Base-by-base conservation (phyloP, 1,139 yeast genomes). In the Taphrina flavorubra region DNA sequence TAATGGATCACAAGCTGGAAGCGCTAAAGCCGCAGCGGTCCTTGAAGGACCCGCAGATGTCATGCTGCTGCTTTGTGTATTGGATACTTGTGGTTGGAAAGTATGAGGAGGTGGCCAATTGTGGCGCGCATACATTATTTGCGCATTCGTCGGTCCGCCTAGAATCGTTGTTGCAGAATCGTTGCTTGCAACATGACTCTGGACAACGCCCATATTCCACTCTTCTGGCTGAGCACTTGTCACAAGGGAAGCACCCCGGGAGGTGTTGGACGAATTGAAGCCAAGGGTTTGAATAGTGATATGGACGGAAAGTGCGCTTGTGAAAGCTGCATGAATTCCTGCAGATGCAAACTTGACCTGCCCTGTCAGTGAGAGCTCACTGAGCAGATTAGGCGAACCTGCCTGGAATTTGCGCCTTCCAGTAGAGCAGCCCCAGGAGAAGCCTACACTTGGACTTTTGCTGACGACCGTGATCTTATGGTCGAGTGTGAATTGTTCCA, bases 371-470 rank as follows among this genome's bases (percentile, higher is more conserved):
- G 31, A 4, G 4, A 4, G 4, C 18, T 18, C 13, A 13, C 13
- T 16, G 31, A 8, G 59, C 16, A 37, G 16, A 11, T 1, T 1
- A 49, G 8, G 51, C 10, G 36, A n/a, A 49, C 34, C n/a, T 7
- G 20, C 53, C 47, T 63, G 67, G 37, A 53, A 63, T 36, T 63
- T 63, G 36, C 55, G 42, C 13, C 31, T 10, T 8, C n/a, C 42
- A 16, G 37, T 36, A 7, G 31, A 37, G 37, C 14, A 37, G 6
- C 20, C 44, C 67, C 67, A 55, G 11, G 46, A 25, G 31, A 63
- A 55, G 25, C 67, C 67, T 14, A 63, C 59, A 40, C 36, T 8
- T 10, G 67, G 67, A 13, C 34, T 25, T 37, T 46, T 63, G 61
- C 61, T 58, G 18, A 63, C 51, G 11, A 20, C 53, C 10, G 51